Percentiles rank a stretch among this genome's conserved stretches.
phyloP scores from a whole-genome alignment of 2,329 filamentous ascomycete species.

The Ophiostoma novo-ulmi region DNA sequence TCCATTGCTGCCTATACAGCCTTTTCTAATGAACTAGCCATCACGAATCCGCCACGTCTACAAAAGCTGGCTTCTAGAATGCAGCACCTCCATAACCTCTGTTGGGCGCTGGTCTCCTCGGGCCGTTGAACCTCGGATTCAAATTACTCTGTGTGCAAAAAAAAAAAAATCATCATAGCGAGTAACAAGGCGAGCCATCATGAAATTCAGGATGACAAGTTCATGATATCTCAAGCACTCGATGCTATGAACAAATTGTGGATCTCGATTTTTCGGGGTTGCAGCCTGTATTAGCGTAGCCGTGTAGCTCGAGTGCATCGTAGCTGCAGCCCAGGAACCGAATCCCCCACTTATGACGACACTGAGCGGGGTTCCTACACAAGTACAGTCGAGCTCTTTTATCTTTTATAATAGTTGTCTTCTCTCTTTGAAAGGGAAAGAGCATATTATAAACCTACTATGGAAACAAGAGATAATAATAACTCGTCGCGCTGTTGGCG shows the following conservation, averaged over 20 bases:
- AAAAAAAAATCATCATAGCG: too few species aligned
- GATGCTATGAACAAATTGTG: background rate
- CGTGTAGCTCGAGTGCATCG: background rate
- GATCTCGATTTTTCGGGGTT: background rate
- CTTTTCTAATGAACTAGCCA: background rate
- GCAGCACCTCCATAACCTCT: background rate
- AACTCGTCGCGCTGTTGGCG: background rate
- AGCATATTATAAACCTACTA: background rate
- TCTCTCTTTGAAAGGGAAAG: background rate
- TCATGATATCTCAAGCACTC: background rate
- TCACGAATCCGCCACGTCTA: background rate
- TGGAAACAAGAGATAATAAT: background rate
- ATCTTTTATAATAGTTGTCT: background rate
- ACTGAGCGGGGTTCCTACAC: constrained; percentile 21
- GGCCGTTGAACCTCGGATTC: background rate
- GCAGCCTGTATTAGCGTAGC: background rate
- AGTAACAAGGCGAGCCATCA: too few species aligned
- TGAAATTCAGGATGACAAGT: background rate
- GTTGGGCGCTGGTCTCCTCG: background rate
- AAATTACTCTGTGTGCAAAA: background rate
- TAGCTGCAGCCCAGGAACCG: constrained; percentile 10
- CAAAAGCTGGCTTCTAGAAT: background rate
- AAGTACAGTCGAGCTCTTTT: background rate
- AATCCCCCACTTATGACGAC: constrained; percentile 26
- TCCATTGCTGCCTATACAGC: background rate